Conservation (phyloP, 352 stramenopile genomes). For the Globisporangium paddicum region DNA sequence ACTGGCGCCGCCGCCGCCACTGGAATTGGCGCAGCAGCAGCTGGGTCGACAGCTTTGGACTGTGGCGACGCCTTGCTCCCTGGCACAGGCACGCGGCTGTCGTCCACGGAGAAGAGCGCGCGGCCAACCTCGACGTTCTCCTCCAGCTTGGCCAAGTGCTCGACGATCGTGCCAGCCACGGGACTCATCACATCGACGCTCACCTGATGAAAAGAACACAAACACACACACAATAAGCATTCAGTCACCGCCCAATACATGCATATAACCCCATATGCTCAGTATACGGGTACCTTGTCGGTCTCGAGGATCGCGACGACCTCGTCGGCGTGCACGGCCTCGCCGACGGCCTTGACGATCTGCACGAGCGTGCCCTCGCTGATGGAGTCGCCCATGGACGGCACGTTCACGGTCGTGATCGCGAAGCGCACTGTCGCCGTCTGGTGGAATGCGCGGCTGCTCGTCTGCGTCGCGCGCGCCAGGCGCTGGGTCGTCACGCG, state of each 20-base stretch:
- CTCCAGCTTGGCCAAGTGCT: slow-evolving; percentile 93
- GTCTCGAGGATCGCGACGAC: slow-evolving; percentile 98
- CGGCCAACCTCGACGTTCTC: slow-evolving; percentile 95
- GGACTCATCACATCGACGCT: slow-evolving; percentile 90
- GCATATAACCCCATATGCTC: not conserved
- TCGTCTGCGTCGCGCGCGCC: slow-evolving; percentile 3
- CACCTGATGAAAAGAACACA: slow-evolving; percentile 34
- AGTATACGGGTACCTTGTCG: slow-evolving; percentile 91
- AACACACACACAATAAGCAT: not conserved
- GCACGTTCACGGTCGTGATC: slow-evolving; percentile 80
- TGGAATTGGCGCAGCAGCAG: slow-evolving; percentile 13
- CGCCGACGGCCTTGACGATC: slow-evolving; percentile 91
- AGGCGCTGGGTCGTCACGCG: slow-evolving; percentile 12
- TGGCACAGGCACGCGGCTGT: slow-evolving; percentile 33
- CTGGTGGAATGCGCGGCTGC: slow-evolving; percentile 41
- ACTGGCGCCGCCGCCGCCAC: slow-evolving; percentile 10
- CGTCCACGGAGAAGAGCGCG: slow-evolving; percentile 93
- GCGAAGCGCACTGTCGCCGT: slow-evolving; percentile 27
- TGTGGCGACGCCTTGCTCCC: slow-evolving; percentile 16
- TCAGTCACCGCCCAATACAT: too few relatives aligned
- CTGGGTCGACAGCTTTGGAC: slow-evolving; percentile 6
- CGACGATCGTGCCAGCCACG: slow-evolving; percentile 88
- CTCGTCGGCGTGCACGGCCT: slow-evolving; percentile 94
- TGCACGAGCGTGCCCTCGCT: slow-evolving; percentile 97
- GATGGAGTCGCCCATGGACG: slow-evolving; percentile 95